These are phyloP conservation scores for Paxillus ammoniavirescens DNA, from an alignment of 768 basidiomycete genomes.

Conservation along the genomic window DNA sequence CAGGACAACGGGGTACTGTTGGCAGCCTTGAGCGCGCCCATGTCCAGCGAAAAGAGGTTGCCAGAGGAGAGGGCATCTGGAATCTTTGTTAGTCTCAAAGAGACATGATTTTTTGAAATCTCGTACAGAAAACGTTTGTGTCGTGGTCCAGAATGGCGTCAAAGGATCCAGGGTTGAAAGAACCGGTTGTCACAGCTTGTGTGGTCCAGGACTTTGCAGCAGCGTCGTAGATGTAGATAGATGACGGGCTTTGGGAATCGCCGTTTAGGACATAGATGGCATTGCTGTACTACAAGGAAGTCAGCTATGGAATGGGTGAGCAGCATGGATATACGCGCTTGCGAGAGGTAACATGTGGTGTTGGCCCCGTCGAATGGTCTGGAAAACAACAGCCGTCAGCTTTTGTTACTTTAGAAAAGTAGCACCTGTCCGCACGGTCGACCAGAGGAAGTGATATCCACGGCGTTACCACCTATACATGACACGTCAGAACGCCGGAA, in stretches of 20 bases:
- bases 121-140: constrained; percentile 82
- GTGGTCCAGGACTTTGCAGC: constrained; percentile 72
- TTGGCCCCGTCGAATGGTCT: constrained; percentile 66
- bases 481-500: constrained; percentile 1
- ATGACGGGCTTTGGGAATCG: constrained; percentile 64
- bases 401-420: background rate
- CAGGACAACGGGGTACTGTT: constrained; percentile 59
- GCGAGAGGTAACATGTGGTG: constrained; percentile 71
- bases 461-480: constrained; percentile 36
- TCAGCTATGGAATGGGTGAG: background rate
- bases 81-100: constrained; percentile 7
- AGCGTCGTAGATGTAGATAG: constrained; percentile 82
- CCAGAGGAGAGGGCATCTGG: constrained; percentile 68
- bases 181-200: constrained; percentile 54
- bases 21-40: constrained; percentile 62
- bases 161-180: constrained; percentile 63
- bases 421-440: constrained; percentile 60
- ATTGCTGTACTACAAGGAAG: constrained; percentile 63
- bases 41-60: constrained; percentile 67
- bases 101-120: background rate
- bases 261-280: constrained; percentile 83
- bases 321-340: constrained; percentile 38
- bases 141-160: constrained; percentile 88
- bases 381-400: constrained; percentile 2
- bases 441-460: constrained; percentile 70